Evolutionary conservation across 1,139 yeast species (phyloP).

Genomic region (Yamadazyma epiphylla): DNA sequence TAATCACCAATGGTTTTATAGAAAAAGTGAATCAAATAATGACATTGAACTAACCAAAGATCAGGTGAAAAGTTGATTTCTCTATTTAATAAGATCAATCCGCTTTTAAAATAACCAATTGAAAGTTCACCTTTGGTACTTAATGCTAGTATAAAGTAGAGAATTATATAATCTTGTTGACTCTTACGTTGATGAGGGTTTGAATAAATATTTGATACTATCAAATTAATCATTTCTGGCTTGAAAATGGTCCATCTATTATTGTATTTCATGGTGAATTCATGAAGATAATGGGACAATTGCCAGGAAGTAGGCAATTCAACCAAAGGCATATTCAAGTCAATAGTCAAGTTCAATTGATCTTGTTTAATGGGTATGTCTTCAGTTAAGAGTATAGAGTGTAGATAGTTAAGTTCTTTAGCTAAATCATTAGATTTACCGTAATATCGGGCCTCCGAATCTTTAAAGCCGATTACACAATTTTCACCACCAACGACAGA

Average conservation of each 20-base stretch:
- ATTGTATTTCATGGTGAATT: slow-evolving; percentile 32
- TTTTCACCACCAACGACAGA: slow-evolving; percentile 1
- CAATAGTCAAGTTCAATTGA: not conserved
- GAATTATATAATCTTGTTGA: slow-evolving; percentile 8
- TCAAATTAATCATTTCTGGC: slow-evolving; percentile 19
- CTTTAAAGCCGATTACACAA: not conserved
- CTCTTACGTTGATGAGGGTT: too few species aligned
- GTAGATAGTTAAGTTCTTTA: slow-evolving; percentile 3
- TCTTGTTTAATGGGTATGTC: not conserved
- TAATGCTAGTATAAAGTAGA: slow-evolving; percentile 6
- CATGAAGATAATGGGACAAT: slow-evolving; percentile 25
- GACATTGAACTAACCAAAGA: slow-evolving; percentile 40
- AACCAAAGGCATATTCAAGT: slow-evolving; percentile 6
- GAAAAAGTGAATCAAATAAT: slow-evolving; percentile 33
- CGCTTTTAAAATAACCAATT: slow-evolving; percentile 6
- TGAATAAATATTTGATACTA: slow-evolving; percentile 1
- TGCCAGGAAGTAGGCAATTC: slow-evolving; percentile 18
- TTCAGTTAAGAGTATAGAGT: not conserved
- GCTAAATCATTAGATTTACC: slow-evolving; percentile 1
- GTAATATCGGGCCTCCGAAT: too few species aligned
- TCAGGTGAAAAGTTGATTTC: slow-evolving; percentile 23
- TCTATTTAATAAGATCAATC: slow-evolving; percentile 4
- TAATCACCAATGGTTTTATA: slow-evolving; percentile 36
- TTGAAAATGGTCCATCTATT: slow-evolving; percentile 32
- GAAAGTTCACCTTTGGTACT: slow-evolving; percentile 1